Base-by-base conservation (phyloP, 192 early-diverging fungal genomes). In the Coemansia sp. region DNA sequence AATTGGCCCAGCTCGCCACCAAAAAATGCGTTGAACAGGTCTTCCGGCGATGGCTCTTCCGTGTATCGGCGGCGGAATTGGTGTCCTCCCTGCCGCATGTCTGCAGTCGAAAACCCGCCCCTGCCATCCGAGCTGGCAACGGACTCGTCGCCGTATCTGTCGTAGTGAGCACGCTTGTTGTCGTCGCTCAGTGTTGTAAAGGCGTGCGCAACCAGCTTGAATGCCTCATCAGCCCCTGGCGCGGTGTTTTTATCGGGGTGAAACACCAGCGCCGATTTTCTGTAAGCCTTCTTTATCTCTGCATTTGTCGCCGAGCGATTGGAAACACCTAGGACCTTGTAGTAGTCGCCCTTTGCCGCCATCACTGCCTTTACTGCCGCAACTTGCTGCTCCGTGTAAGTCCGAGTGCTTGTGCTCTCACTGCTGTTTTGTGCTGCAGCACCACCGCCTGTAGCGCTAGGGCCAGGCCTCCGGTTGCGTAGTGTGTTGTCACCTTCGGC, bases 211-310 rank as follows among this genome's bases (percentile, higher is more conserved):
- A 98, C 89, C 49, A 92, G 87, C 76, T 97, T 95, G 58, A 98
- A 98, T 0, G 95, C 93, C 61, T 95, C 93, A 49, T 95, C 94
- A 9, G 93, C 92, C 13, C 95, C 93, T 3, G 94, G 92, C 6
- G 95, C 94, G 0, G 78, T 84, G 50, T 95, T 96, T 64, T 98
- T 98, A 55, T 98, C 95, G 0, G 95, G 95, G 53, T 98, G 95
- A 62, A 90, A 93, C 48, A 88, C 82, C 38, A 98, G 79, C 17
- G 95, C 95, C 29, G 93, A 77, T 83, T 94, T 94, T 55, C 93
- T 78, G 74, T 97, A 97, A 17, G 95, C 87, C 72, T 91, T 94
- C 63, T 94, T 95, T 17, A 97, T 86, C 48, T 94, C 92, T 3
- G 54, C 62, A 13, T 93, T 90, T 11, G 82, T 79, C 35, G 86